Conservation (phyloP, 805 yeast species). For the Nakazawaea peltata region DNA sequence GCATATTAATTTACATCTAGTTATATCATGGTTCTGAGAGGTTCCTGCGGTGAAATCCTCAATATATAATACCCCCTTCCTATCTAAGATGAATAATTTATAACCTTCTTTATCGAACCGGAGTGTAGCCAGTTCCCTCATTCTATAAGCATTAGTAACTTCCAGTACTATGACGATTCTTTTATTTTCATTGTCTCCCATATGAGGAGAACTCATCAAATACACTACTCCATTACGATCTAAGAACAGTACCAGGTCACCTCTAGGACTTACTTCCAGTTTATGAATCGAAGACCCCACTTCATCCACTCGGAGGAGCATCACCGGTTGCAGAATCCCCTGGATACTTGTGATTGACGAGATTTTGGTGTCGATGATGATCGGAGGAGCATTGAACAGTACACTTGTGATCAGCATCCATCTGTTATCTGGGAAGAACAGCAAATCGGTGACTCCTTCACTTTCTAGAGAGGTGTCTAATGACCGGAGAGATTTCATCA, state of each 20-base stretch:
- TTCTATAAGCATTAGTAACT: slow-evolving; percentile 66
- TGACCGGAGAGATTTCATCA: slow-evolving; percentile 60
- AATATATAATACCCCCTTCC: slow-evolving; percentile 71
- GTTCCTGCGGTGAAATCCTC: slow-evolving; percentile 86
- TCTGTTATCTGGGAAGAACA: slow-evolving; percentile 61
- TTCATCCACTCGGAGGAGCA: slow-evolving; percentile 62
- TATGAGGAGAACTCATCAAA: slow-evolving; percentile 53
- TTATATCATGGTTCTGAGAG: slow-evolving; percentile 60
- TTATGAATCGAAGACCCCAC: slow-evolving; percentile 74
- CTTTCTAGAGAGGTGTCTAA: slow-evolving; percentile 63
- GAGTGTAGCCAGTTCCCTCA: slow-evolving; percentile 71
- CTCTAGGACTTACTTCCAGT: slow-evolving; percentile 73
- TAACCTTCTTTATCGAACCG: slow-evolving; percentile 78
- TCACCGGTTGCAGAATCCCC: slow-evolving; percentile 48
- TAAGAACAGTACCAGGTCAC: slow-evolving; percentile 76
- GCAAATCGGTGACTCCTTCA: slow-evolving; percentile 82
- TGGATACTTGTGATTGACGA: slow-evolving; percentile 30
- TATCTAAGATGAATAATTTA: slow-evolving; percentile 63
- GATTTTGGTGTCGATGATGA: slow-evolving; percentile 57
- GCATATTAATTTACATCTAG: slow-evolving; percentile 47
- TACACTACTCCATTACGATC: slow-evolving; percentile 74
- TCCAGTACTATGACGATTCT: slow-evolving; percentile 67
- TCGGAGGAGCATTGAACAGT: slow-evolving; percentile 59
- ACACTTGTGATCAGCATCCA: slow-evolving; percentile 46
- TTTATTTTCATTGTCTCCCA: slow-evolving; percentile 46